A percentile compares a stretch with the other conserved stretches of the same genome.
Conservation (phyloP, 2,329 filamentous ascomycete genomes). For the Alternaria conjuncta region DNA sequence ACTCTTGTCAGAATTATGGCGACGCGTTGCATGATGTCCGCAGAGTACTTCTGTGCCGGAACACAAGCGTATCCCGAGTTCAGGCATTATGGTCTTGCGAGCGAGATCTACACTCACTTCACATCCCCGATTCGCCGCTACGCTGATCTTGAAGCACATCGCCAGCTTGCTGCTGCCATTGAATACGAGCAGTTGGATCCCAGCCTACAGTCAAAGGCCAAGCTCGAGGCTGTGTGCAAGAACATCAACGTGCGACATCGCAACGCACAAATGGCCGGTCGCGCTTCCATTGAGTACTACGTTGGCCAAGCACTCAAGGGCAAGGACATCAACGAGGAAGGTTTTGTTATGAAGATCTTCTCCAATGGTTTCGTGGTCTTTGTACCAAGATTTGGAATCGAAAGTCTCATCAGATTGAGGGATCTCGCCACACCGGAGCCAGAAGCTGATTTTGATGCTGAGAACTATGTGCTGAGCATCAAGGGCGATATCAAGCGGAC, state of each 20-base stretch:
- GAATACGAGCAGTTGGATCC: constrained; percentile 88
- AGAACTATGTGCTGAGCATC: constrained; percentile 77
- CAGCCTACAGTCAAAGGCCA: constrained; percentile 78
- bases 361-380: constrained; percentile 97
- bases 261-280: constrained; percentile 93
- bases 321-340: constrained; percentile 78
- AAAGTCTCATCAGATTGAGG: constrained; percentile 84
- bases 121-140: constrained; percentile 97
- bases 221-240: constrained; percentile 91
- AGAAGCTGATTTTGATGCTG: constrained; percentile 81
- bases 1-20: constrained; percentile 96
- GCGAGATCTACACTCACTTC: constrained; percentile 98
- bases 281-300: constrained; percentile 96
- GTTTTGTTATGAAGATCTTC: constrained; percentile 96
- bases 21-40: constrained; percentile 98
- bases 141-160: constrained; percentile 92
- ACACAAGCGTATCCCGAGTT: constrained; percentile 94
- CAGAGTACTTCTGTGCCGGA: constrained; percentile 96
- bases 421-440: constrained; percentile 80
- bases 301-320: constrained; percentile 94
- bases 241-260: constrained; percentile 98
- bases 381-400: constrained; percentile 93
- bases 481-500: constrained; percentile 62
- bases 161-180: constrained; percentile 94
- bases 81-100: constrained; percentile 94